A percentile compares a stretch with the other conserved stretches of the same genome.
Evolutionary conservation across 2,329 filamentous ascomycete genomes (phyloP).

Genomic region (Orbilia brochopaga): DNA sequence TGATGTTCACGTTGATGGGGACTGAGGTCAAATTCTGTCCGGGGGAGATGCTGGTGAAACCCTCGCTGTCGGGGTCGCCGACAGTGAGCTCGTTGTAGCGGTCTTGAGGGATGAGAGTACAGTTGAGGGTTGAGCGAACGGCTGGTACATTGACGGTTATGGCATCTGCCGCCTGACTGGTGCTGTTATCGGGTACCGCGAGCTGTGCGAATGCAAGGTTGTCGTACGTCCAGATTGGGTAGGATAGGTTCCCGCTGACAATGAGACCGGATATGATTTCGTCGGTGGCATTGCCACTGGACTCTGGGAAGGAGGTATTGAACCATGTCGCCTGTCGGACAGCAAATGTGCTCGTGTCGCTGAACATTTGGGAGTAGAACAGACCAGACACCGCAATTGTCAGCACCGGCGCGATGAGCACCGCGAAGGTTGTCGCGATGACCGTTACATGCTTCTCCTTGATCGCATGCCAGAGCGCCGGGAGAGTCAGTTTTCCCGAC

Average conservation of each 20-base stretch:
- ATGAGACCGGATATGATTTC: constrained; percentile 38
- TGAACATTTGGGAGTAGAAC: constrained; percentile 23
- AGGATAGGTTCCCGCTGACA: constrained; percentile 63
- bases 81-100: constrained; percentile 71
- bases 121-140: constrained; percentile 55
- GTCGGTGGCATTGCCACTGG: constrained; percentile 31
- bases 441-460: constrained; percentile 47
- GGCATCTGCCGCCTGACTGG: constrained; percentile 70
- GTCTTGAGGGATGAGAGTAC: constrained; percentile 71
- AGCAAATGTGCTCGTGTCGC: constrained; percentile 11
- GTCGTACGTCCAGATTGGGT: constrained; percentile 63
- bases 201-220: constrained; percentile 70
- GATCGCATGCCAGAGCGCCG: constrained; percentile 47
- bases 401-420: constrained; percentile 43
- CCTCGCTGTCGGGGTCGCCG: constrained; percentile 68
- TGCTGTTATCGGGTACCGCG: constrained; percentile 71
- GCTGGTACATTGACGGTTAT: constrained; percentile 69
- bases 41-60: constrained; percentile 25
- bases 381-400: constrained; percentile 49
- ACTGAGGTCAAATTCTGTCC: constrained; percentile 11
- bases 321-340: constrained; percentile 39
- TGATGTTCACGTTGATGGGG: constrained; percentile 29
- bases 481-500: constrained; percentile 39
- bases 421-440: constrained; percentile 44
- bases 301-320: constrained; percentile 25